phyloP scores from a whole-genome alignment of 2,329 filamentous ascomycete species.

The Zopfia rhizophila region DNA sequence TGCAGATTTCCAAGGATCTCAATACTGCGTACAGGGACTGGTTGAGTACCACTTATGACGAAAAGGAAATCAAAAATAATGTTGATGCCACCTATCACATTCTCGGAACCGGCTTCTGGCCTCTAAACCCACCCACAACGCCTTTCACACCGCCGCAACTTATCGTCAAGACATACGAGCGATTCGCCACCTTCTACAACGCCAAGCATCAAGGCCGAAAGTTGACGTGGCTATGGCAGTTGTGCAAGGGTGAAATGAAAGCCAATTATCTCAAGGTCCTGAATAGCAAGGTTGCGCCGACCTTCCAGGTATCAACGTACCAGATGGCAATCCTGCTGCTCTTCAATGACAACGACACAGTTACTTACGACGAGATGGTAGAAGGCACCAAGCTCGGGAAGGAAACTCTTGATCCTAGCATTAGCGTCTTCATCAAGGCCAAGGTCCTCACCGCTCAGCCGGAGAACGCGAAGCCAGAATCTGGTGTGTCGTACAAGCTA shows the following conservation, averaged over 20 bases:
- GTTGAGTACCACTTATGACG: slow-evolving; percentile 73
- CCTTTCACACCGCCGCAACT: slow-evolving; percentile 88
- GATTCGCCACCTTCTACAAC: slow-evolving; percentile 91
- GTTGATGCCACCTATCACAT: slow-evolving; percentile 92
- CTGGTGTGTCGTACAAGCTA: slow-evolving; percentile 81
- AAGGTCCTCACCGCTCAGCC: slow-evolving; percentile 82
- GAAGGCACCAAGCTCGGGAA: slow-evolving; percentile 80
- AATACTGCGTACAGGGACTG: slow-evolving; percentile 88
- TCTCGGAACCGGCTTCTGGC: slow-evolving; percentile 97
- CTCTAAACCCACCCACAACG: slow-evolving; percentile 84
- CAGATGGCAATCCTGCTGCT: slow-evolving; percentile 96
- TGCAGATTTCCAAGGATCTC: slow-evolving; percentile 98
- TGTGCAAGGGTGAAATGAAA: slow-evolving; percentile 97
- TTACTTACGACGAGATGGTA: slow-evolving; percentile 88
- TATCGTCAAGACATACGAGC: slow-evolving; percentile 86
- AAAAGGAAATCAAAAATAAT: slow-evolving; percentile 72
- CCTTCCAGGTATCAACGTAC: slow-evolving; percentile 96
- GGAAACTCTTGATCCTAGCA: slow-evolving; percentile 86
- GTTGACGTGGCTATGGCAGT: slow-evolving; percentile 96
- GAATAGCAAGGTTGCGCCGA: slow-evolving; percentile 82
- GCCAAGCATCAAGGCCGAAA: slow-evolving; percentile 97
- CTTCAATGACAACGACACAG: slow-evolving; percentile 89
- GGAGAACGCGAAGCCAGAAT: slow-evolving; percentile 77
- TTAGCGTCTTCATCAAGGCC: slow-evolving; percentile 89
- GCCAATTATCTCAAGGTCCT: slow-evolving; percentile 84